These are phyloP conservation scores for Thymus quinquecostatus DNA, from an alignment of 257 asterid genomes.

Conservation along the genomic window DNA sequence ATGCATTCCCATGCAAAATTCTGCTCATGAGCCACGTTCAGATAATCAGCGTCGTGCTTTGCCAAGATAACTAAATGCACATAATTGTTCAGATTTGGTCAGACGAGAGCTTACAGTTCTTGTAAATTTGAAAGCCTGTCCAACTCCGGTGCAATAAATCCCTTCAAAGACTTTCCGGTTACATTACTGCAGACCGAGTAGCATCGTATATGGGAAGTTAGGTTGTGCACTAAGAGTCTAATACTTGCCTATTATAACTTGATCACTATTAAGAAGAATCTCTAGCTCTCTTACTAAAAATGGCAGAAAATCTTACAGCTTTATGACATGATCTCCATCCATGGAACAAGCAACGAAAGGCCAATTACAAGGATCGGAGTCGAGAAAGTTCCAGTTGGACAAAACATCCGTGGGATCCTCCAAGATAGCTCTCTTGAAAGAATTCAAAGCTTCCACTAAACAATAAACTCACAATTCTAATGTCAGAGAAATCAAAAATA, in stretches of 20 bases:
- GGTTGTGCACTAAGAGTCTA: conserved; percentile 5
- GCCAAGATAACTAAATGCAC: background rate
- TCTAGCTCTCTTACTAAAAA: conserved; percentile 14
- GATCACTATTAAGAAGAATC: background rate
- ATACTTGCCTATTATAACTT: background rate
- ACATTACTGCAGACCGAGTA: conserved; percentile 65
- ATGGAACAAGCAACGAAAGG: conserved; percentile 68
- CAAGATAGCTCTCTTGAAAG: conserved; percentile 79
- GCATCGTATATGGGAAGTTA: conserved; percentile 26
- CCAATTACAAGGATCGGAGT: conserved; percentile 84
- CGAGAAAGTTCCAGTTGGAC: conserved; percentile 75
- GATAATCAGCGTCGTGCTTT: conserved; percentile 20
- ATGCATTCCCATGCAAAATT: conserved; percentile 70
- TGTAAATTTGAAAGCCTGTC: conserved; percentile 56
- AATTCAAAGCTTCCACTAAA: conserved; percentile 70
- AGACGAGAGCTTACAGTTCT: conserved; percentile 67
- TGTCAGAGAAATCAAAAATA: conserved; percentile 21
- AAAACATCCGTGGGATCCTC: conserved; percentile 74
- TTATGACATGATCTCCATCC: conserved; percentile 67
- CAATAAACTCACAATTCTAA: conserved; percentile 18
- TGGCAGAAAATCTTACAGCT: conserved; percentile 64
- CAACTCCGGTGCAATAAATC: conserved; percentile 78
- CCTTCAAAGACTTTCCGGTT: conserved; percentile 70
- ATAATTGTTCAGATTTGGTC: background rate
- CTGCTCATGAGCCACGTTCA: conserved; percentile 43